Base-by-base conservation (phyloP, 305 asterid species). In the Galium porrigens region DNA sequence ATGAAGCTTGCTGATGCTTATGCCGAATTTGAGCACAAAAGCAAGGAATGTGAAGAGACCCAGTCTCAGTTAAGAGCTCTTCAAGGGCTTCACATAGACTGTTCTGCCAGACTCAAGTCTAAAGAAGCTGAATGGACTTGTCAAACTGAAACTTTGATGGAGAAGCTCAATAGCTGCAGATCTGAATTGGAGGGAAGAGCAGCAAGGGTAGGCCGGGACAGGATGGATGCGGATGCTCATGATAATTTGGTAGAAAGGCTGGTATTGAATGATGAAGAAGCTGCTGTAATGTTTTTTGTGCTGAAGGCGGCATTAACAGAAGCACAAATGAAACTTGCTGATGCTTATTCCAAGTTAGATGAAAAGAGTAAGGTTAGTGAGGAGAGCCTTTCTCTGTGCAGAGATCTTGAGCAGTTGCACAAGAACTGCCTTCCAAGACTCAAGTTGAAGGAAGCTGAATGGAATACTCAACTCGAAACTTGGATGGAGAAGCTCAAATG, bases 261-360 rank as follows among this genome's bases (percentile, higher is more conserved):
- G 14, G 58, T 15, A 17, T 48, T 83, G 42, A 66, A 75, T 61
- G 82, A 80, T 70, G 79, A 80, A 58, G 92, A 83, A 77, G 74
- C 77, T 63, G 73, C 82, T 54, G 44, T 86, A 30, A 56, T 75
- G 79, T 44, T 79, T 22, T 61, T 86, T 74, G 76, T 84, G 41
- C 65, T 88, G 74, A 88, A 78, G 65, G 82, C 86, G 2, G 88
- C 76, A 71, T 75, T 86, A 63, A 68, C 69, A n/a, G 90, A 85
- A 66, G 83, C 82, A 18, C 76, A 58, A 15, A 63, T 63, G 62
- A 76, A 81, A 68, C 72, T 73, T 75, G 58, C 67, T 57, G 68
- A 77, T 58, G 73, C 61, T 18, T 12, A 53, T 51, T 72, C 76
- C 41, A 75, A 30, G 70, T 58, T 70, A 72, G 76, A 74, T 72